phyloP scores from a whole-genome alignment of 495 filamentous ascomycete species.

The Xylaria curta region DNA sequence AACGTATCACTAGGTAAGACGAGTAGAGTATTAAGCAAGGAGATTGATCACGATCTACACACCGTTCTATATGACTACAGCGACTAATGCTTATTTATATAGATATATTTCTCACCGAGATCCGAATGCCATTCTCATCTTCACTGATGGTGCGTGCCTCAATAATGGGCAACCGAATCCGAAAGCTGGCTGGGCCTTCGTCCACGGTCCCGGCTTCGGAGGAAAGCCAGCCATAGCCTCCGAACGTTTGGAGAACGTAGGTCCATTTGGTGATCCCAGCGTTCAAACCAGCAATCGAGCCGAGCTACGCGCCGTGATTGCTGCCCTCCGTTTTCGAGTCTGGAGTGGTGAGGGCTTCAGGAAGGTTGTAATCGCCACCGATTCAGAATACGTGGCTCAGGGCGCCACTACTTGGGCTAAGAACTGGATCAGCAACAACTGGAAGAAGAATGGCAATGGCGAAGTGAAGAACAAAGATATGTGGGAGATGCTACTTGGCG shows the following conservation, averaged over 20 bases:
- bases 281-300: slow-evolving; percentile 52
- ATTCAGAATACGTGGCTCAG: slow-evolving; percentile 52
- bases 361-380: slow-evolving; percentile 53
- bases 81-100: neutral
- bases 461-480: slow-evolving; percentile 51
- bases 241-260: slow-evolving; percentile 43
- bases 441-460: slow-evolving; percentile 32
- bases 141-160: slow-evolving; percentile 47
- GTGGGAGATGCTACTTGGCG: slow-evolving; percentile 50
- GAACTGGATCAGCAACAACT: slow-evolving; percentile 51
- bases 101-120: slow-evolving; percentile 43
- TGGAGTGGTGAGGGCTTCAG: slow-evolving; percentile 49
- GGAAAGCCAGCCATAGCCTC: slow-evolving; percentile 20
- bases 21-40: neutral
- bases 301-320: slow-evolving; percentile 49
- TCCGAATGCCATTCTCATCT: slow-evolving; percentile 28
- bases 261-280: slow-evolving; percentile 40
- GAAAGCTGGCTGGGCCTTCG: slow-evolving; percentile 48
- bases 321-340: slow-evolving; percentile 42
- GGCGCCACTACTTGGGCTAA: slow-evolving; percentile 48
- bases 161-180: slow-evolving; percentile 44
- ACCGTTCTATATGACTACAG: neutral
- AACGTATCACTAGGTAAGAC: slow-evolving; percentile 25
- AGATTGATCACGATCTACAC: neutral
- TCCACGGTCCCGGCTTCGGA: slow-evolving; percentile 27